Conservation (phyloP, 176 grass and related monocot genomes). For the Triticum monococcum region DNA sequence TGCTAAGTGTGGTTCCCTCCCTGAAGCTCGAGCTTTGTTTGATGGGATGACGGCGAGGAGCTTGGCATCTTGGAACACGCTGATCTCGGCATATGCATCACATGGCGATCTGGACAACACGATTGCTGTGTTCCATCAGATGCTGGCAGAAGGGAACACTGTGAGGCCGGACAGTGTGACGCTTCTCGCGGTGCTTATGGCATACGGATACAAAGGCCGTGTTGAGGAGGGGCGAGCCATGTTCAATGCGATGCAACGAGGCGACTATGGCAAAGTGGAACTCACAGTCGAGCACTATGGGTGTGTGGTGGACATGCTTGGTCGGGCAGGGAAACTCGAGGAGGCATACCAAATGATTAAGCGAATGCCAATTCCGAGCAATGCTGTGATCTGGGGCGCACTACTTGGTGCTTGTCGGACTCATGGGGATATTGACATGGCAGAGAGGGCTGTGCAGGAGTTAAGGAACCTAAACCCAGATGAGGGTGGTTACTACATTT, state of each 20-base stretch:
- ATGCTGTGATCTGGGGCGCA: conserved; percentile 45
- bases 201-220: conserved; percentile 41
- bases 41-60: conserved; percentile 36
- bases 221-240: conserved; percentile 47
- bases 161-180: conserved; percentile 52
- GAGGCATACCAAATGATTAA: conserved; percentile 53
- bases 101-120: conserved; percentile 41
- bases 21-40: conserved; percentile 43
- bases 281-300: conserved; percentile 52
- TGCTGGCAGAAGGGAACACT: conserved; percentile 28
- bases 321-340: conserved; percentile 46
- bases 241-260: conserved; percentile 37
- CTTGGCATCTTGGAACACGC: conserved; percentile 47
- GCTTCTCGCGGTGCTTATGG: conserved; percentile 38
- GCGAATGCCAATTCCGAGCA: conserved; percentile 46
- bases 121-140: conserved; percentile 37
- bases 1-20: conserved; percentile 48
- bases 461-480: conserved; percentile 44
- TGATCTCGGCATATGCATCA: conserved; percentile 55
- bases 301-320: conserved; percentile 66
- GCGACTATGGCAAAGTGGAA: conserved; percentile 33
- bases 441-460: conserved; percentile 42
- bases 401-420: conserved; percentile 58
- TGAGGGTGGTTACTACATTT: conserved; percentile 58
- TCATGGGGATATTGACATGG: conserved; percentile 51